phyloP scores from a whole-genome alignment of 176 grass and related monocot species.

The Tuctoria greenei region DNA sequence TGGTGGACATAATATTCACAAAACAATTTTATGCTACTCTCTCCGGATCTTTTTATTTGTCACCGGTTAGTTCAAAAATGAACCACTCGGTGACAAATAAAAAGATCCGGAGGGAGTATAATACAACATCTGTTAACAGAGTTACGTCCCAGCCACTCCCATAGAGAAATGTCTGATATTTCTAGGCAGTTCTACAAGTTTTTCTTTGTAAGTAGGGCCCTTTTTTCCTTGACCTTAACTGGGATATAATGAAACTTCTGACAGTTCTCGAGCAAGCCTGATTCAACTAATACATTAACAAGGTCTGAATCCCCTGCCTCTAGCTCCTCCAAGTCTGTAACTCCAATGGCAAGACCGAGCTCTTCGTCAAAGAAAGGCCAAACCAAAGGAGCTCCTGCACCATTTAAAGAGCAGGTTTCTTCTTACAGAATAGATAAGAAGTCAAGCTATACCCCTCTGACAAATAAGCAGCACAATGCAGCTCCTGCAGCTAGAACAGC shows the following conservation, averaged over 20 bases:
- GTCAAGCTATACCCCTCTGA: conserved; percentile 49
- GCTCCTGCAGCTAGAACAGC: background rate
- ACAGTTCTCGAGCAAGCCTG: conserved; percentile 40
- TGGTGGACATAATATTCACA: background rate
- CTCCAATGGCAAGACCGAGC: conserved; percentile 31
- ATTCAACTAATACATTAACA: conserved; percentile 11
- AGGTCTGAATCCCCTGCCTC: conserved; percentile 36
- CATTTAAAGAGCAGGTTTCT: conserved; percentile 13
- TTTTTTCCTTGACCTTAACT: background rate
- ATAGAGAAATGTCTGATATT: background rate
- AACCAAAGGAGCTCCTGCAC: conserved; percentile 10
- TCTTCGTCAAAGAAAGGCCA: conserved; percentile 34
- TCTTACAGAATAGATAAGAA: conserved; percentile 45
- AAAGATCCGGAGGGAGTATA: too few relatives aligned
- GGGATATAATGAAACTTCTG: conserved; percentile 2
- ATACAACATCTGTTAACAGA: background rate
- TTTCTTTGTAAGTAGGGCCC: background rate
- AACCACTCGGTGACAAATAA: too few relatives aligned
- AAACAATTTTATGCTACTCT: background rate
- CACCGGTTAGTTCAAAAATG: too few relatives aligned
- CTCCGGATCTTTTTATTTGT: too few relatives aligned
- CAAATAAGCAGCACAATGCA: conserved; percentile 32
- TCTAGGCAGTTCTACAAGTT: background rate
- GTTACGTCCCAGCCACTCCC: background rate
- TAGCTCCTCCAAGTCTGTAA: conserved; percentile 31